Evolutionary conservation across 768 basidiomycete genomes (phyloP).

Genomic region (Pleurotus tuber-regium): DNA sequence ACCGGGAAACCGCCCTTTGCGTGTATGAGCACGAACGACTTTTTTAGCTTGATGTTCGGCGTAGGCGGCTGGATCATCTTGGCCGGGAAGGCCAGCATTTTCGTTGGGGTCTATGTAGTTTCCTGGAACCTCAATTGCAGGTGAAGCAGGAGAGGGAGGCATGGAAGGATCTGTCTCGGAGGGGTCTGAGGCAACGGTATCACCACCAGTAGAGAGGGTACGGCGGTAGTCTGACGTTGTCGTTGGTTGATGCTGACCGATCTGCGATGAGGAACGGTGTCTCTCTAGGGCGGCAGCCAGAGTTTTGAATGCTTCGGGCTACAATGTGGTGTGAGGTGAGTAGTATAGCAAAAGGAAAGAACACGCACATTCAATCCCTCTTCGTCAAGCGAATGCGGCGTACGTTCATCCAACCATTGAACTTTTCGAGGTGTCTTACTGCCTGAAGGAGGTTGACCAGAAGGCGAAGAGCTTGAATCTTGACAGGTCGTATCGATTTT

Average conservation of each 20-base stretch:
- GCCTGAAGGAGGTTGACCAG: slow-evolving; percentile 19
- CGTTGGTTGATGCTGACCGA: slow-evolving; percentile 25
- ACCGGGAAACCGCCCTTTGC: slow-evolving; percentile 19
- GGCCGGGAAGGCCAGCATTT: slow-evolving; percentile 54
- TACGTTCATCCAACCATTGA: slow-evolving; percentile 42
- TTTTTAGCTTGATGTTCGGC: slow-evolving; percentile 34
- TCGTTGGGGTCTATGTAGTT: slow-evolving; percentile 63
- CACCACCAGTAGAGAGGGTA: neutral
- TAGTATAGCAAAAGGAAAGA: slow-evolving; percentile 9
- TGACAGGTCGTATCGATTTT: neutral
- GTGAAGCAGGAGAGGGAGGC: slow-evolving; percentile 16
- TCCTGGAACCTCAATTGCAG: slow-evolving; percentile 42
- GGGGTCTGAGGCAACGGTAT: slow-evolving; percentile 14
- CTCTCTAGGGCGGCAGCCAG: slow-evolving; percentile 51
- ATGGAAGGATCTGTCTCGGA: slow-evolving; percentile 17
- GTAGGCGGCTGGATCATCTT: slow-evolving; percentile 23
- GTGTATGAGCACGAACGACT: slow-evolving; percentile 44
- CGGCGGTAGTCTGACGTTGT: slow-evolving; percentile 18
- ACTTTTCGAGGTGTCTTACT: slow-evolving; percentile 50
- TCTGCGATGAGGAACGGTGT: slow-evolving; percentile 32
- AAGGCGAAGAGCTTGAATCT: too few relatives aligned
- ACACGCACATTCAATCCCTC: slow-evolving; percentile 48
- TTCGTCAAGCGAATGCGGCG: slow-evolving; percentile 50
- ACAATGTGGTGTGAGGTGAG: slow-evolving; percentile 9
- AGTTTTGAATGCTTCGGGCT: slow-evolving; percentile 49